Evolutionary conservation across 1,284 basidiomycete species (phyloP).

Genomic region (Puccinia horiana): DNA sequence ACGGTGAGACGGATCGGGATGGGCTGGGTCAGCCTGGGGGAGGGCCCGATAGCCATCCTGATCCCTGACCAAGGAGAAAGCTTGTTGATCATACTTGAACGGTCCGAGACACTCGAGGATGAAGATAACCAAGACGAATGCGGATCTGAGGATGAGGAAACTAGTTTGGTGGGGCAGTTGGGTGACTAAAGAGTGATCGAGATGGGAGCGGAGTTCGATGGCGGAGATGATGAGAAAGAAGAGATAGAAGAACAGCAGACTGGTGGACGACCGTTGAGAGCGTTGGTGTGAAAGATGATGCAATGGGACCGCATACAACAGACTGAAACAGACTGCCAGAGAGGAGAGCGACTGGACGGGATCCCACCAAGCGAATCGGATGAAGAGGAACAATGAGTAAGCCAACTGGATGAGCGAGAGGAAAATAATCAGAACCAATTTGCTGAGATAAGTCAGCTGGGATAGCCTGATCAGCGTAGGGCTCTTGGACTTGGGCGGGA

Average conservation of each 20-base stretch:
- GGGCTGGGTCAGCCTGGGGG: constrained; percentile 51
- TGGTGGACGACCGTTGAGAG: constrained; percentile 73
- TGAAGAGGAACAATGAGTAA: neutral
- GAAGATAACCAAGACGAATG: constrained; percentile 67
- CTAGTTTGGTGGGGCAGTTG: constrained; percentile 60
- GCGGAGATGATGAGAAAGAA: constrained; percentile 65
- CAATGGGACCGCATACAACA: constrained; percentile 27
- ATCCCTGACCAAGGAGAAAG: neutral
- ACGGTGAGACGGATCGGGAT: constrained; percentile 53
- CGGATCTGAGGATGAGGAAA: constrained; percentile 63
- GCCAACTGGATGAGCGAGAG: constrained; percentile 1
- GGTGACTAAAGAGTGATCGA: constrained; percentile 56
- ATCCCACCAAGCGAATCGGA: constrained; percentile 17
- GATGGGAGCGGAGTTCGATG: constrained; percentile 68
- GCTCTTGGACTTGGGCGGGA: neutral
- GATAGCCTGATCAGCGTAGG: constrained; percentile 11
- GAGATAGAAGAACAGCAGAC: constrained; percentile 82
- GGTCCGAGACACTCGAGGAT: constrained; percentile 72
- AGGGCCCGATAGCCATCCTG: neutral
- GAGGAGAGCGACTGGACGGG: constrained; percentile 4
- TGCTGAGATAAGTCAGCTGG: constrained; percentile 3
- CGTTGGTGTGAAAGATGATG: constrained; percentile 65
- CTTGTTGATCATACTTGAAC: constrained; percentile 62
- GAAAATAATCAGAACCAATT: neutral
- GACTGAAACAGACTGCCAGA: neutral